Base-by-base conservation (phyloP, 768 basidiomycete species). In the Kwoniella mangroviensis region DNA sequence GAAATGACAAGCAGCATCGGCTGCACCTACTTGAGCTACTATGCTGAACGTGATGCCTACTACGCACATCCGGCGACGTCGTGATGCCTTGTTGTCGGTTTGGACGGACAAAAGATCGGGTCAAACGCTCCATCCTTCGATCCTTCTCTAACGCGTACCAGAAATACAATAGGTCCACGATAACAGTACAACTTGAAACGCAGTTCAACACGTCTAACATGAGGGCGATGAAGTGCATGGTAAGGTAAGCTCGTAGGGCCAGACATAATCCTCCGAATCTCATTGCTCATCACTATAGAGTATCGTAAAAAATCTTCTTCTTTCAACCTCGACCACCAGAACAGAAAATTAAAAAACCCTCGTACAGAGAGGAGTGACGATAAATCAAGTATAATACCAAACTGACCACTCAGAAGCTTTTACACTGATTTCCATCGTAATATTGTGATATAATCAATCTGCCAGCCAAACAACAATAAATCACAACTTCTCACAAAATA, bases 141-240 rank as follows among this genome's bases (percentile, higher is more conserved):
- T 42, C 19, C 17, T 7, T 10, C 58, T 60, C 13, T 17, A 42
- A 60, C 58, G 58, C 58, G 58, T 60, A 60, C 19, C 40, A 42
- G n/a, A 60, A 1, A 6, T 22, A 41, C 58, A 60, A 60, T n/a
- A 43, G 58, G 58, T 60, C 12, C 0, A 60, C 42, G 40, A 28
- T 6, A 13, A 58, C 22, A 22, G 40, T n/a, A 58, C 24, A 5
- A 40, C 28, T 26, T 24, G 19, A 54, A 54, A 54, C 24, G 21
- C n/a, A n/a, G 7, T 1, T 24, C 53, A 11, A 54, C 11, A 11
- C 9, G 24, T 24, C 21, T 54, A 2, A 12, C 11, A 54, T 12
- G 19, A 24, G 15, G 17, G 0, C 2, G 45, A 49, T 49, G 34
- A 34, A 7, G 6, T 34, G 34, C 28, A 45, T 49, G 45, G 13